Base-by-base conservation (phyloP, 805 yeast genomes). In the Saccharomyces mikatae region DNA sequence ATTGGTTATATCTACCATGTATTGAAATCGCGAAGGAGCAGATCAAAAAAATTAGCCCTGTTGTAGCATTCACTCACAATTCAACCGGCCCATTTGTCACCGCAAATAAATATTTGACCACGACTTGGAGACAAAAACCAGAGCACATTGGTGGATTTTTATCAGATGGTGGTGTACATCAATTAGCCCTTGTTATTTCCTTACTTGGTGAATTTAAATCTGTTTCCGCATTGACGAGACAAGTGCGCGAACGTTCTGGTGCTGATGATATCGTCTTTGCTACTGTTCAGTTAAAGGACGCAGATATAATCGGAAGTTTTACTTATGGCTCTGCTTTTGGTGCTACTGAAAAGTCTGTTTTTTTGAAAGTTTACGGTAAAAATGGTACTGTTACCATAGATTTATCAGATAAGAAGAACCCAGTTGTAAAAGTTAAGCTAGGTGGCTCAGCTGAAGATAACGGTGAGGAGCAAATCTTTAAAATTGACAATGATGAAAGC, bases 141-240 rank as follows among this genome's bases (percentile, higher is more conserved):
- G 84, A 89, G 70, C 97, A 92, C 68, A 80, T 90, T 60, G 98
- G 98, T 53, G 97, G 97, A 0, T 91, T 77, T 71, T 75, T 92
- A 63, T 84, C 92, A 55, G 98, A 92, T 65, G 97, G 97, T 65
- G 98, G 97, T 68, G 98, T 92, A 26, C 98, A 92, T 72, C 97
- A 91, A 71, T 74, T 91, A 69, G 96, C 96, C 2, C 74, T 89
- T 41, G 78, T 91, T 59, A 89, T 96, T 8, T 89, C 82, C 56
- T 82, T 89, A 21, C 75, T 92, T 53, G 97, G 98, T 52, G 75
- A 77, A 26, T 84, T 89, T 14, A 81, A 79, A 50, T 70, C 83
- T 6, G 82, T 91, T 41, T 80, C 88, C 53, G 97, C 90, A 9
- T 79, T 80, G 60, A 85, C 97, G 13, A 81, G 76, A 57, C 97